A percentile compares a stretch with the other conserved stretches of the same genome.
Conservation (phyloP, 257 asterid species). For the Galeopsis tetrahit region DNA sequence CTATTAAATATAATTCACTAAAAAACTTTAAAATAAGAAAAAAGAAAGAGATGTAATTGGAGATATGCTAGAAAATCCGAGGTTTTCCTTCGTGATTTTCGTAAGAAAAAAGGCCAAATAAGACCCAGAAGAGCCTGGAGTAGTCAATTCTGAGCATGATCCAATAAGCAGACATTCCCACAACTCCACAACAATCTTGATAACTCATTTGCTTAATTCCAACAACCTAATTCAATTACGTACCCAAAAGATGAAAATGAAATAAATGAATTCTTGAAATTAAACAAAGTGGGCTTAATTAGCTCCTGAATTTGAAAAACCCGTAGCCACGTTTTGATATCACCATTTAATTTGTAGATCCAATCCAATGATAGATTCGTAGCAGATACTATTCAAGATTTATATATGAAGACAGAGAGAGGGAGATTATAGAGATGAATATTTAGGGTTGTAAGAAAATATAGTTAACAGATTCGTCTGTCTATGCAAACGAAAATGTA, state of each 20-base stretch:
- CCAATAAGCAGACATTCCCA: slow-evolving; percentile 66
- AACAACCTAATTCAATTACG: background rate
- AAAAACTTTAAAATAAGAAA: background rate
- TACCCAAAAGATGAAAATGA: background rate
- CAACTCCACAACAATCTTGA: slow-evolving; percentile 40
- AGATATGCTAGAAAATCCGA: slow-evolving; percentile 66
- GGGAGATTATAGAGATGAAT: background rate
- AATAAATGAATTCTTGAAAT: background rate
- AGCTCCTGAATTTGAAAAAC: slow-evolving; percentile 74
- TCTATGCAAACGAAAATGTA: background rate
- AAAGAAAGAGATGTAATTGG: background rate
- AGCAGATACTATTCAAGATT: slow-evolving; percentile 8
- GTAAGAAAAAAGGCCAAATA: slow-evolving; percentile 72
- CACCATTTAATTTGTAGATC: slow-evolving; percentile 44
- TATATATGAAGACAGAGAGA: background rate
- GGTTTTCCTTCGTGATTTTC: slow-evolving; percentile 88
- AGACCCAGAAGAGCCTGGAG: slow-evolving; percentile 77
- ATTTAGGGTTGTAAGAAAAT: background rate
- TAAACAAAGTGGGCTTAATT: slow-evolving; percentile 33
- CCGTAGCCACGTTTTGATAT: slow-evolving; percentile 58
- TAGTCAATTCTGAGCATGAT: slow-evolving; percentile 79
- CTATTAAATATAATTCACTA: background rate
- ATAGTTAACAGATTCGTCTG: background rate
- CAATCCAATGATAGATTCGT: slow-evolving; percentile 22
- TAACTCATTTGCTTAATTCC: slow-evolving; percentile 42